phyloP scores from a whole-genome alignment of 306 rosid genomes.

The Geum urbanum region DNA sequence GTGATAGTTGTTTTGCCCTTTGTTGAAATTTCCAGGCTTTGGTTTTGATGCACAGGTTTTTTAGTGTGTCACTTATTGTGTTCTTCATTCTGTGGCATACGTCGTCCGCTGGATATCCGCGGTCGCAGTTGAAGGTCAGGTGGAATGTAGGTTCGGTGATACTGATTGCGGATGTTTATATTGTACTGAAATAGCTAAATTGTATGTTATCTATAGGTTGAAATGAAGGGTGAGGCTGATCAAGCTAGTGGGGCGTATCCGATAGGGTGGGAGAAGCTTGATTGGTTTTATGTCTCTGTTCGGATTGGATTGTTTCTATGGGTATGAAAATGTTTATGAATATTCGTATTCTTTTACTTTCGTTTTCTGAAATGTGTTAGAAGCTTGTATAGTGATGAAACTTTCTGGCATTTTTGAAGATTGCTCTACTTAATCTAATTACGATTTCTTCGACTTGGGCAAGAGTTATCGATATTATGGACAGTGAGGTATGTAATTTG shows the following conservation, averaged over 20 bases:
- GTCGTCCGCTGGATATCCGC: conserved; percentile 53
- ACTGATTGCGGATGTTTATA: conserved; percentile 15
- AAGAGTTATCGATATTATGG: conserved; percentile 89
- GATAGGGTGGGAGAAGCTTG: conserved; percentile 58
- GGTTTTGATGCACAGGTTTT: conserved; percentile 98
- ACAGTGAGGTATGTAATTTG: conserved; percentile 57
- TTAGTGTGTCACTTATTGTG: conserved; percentile 74
- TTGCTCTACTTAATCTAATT: conserved; percentile 56
- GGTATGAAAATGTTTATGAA: conserved; percentile 40
- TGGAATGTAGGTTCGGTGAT: conserved; percentile 22
- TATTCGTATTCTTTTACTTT: background rate
- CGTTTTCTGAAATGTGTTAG: conserved; percentile 2
- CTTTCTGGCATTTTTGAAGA: conserved; percentile 30
- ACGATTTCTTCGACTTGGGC: conserved; percentile 96
- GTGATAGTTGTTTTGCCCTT: conserved; percentile 40
- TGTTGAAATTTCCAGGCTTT: conserved; percentile 89
- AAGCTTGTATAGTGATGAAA: conserved; percentile 22
- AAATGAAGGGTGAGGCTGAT: conserved; percentile 36
- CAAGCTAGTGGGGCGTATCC: conserved; percentile 41
- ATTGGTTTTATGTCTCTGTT: conserved; percentile 79
- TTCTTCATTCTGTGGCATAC: conserved; percentile 73
- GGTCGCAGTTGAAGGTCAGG: conserved; percentile 43
- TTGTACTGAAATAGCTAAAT: conserved; percentile 17
- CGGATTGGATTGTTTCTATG: conserved; percentile 90
- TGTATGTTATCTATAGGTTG: conserved; percentile 42